Base-by-base conservation (phyloP, 805 yeast species). In the Kockiozyma suomiensis region DNA sequence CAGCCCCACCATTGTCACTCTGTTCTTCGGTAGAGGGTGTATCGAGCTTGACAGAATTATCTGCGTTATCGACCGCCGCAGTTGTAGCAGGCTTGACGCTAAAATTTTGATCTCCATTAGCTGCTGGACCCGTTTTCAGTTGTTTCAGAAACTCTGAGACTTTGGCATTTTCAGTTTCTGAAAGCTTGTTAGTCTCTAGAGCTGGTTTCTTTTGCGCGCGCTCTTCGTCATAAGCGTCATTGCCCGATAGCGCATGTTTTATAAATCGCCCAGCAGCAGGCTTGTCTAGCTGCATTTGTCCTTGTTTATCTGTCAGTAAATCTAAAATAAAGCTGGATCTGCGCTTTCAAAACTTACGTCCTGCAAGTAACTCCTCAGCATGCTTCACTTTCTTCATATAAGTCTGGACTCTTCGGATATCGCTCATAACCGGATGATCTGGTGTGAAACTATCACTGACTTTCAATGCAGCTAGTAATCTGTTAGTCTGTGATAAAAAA, bases 201-300 rank as follows among this genome's bases (percentile, higher is more conserved):
- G 28, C 19, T 6, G 19, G 25, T n/a, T 17, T 40, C 54, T 42
- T 52, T 19, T 40, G 19, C 2, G 28, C 54, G 42, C 62, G 40
- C 21, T 46, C 50, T 26, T 40, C 58, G 48, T 54, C 65, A 25
- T 46, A 32, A 6, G 45, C 45, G 4, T 58, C 63, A 37, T 61
- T 61, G 25, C 63, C 63, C 12, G 62, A 37, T 2, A 61, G 50
- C 3, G 60, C 64, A 42, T 62, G 63, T 42, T 62, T 62, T 17
- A 62, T 52, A n/a, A 62, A 51, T 37, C 66, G 51, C 4, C 59
- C 58, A 3, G 66, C 66, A 3, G 65, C 66, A 17, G 17, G 25
- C 25, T 43, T 38, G 47, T 62, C 61, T 8, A 62, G 54, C 48
- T 51, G 58, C 33, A 52, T 25, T 54, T 37, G 47, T 19, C 65